Base-by-base conservation (phyloP, 2,329 filamentous ascomycete species). In the Aspergillus terreus region DNA sequence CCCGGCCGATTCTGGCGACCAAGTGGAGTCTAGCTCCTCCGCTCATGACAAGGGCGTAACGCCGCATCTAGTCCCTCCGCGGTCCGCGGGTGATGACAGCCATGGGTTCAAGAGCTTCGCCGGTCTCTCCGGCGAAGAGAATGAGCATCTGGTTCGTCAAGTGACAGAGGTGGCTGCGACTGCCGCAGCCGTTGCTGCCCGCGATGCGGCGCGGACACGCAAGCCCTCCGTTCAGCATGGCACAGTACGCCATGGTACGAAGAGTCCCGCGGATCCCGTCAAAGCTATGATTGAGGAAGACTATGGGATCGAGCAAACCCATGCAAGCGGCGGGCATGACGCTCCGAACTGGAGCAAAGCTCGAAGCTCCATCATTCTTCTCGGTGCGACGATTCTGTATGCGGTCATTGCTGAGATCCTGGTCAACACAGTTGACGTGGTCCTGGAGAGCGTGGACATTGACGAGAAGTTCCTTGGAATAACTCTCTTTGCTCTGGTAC, bases 381-480 rank as follows among this genome's bases (percentile, higher is more conserved):
- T 97, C 59, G 86, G 84, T 1, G 92, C 95, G 3, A 99, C 94
- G 0, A 65, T 97, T 12, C 80, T 96, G 11, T 99, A 99, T 68
- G 94, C 95, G n/a, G 77, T 97, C 35, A 95, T 99, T 67, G 94
- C 94, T 6, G 94, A 99, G 71, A 96, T 99, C 49, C 76, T 99
- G 5, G 95, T 99, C 40, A 90, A 95, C 69, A 97, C 92, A 0
- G 95, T 99, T 1, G 95, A 99, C 66, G 89, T 94, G n/a, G 92
- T 99, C 6, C 75, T 99, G 47, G 84, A 92, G 57, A 92, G 88
- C 56, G 87, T 95, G 49, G 85, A 91, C 47, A 90, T 99, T 61
- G 92, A 97, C 66, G 91, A 97, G 67, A 99, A 99, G 71, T 97
- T 99, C 72, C 76, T 99, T 51, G 94, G 94, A 44, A 95, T 99